Evolutionary conservation across 768 basidiomycete genomes (phyloP).

Genomic region (Russula sp.): DNA sequence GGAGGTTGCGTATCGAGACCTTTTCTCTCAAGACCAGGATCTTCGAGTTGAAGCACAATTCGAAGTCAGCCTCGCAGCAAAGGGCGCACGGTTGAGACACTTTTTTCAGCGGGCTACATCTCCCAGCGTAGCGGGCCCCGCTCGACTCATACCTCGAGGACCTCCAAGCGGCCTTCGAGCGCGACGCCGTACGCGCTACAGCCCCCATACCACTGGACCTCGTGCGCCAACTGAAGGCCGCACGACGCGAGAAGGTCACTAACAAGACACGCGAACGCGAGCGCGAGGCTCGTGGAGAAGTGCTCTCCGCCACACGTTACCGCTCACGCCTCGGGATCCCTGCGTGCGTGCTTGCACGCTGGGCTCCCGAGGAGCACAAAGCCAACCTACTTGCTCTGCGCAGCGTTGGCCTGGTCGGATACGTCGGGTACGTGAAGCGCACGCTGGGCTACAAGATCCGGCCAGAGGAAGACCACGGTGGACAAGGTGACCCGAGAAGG

Average conservation of each 20-base stretch:
- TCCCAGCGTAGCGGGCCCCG: constrained; percentile 32
- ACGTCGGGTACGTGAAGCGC: constrained; percentile 57
- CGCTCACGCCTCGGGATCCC: constrained; percentile 56
- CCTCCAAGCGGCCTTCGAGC: constrained; percentile 33
- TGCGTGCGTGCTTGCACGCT: constrained; percentile 47
- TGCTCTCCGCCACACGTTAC: constrained; percentile 41
- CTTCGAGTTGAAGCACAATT: constrained; percentile 36
- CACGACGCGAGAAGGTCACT: constrained; percentile 51
- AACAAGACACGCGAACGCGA: constrained; percentile 60
- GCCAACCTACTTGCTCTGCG: constrained; percentile 47
- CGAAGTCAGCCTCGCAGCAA: constrained; percentile 29
- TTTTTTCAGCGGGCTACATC: constrained; percentile 27
- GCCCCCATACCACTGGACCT: constrained; percentile 45
- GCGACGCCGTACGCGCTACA: constrained; percentile 39
- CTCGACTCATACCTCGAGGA: constrained; percentile 30
- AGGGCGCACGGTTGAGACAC: constrained; percentile 14
- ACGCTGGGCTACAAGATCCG: constrained; percentile 46
- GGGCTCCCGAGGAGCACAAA: constrained; percentile 43
- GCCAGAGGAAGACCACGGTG: constrained; percentile 31
- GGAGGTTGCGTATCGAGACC: constrained; percentile 40
- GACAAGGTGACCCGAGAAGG: constrained; percentile 26
- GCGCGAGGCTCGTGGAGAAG: constrained; percentile 60
- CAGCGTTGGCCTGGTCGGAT: constrained; percentile 60
- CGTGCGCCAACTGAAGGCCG: constrained; percentile 44
- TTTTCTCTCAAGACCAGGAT: constrained; percentile 34